Evolutionary conservation across 1,284 basidiomycete species (phyloP).

Genomic region (Mycena sp.): DNA sequence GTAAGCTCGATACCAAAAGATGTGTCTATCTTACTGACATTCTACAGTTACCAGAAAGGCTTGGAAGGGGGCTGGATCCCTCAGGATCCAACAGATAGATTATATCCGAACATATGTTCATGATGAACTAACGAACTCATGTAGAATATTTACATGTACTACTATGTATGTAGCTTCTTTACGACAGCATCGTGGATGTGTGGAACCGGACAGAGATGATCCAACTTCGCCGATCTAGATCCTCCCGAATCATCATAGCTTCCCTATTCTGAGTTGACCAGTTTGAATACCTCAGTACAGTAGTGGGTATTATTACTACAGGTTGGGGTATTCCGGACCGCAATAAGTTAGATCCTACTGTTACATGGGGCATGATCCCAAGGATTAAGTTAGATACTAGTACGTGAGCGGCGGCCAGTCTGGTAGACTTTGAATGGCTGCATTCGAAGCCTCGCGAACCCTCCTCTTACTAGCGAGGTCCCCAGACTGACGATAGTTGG

Average conservation of each 20-base stretch:
- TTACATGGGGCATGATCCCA: constrained; percentile 5
- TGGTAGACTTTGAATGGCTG: constrained; percentile 62
- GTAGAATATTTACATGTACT: constrained; percentile 18
- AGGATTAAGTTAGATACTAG: constrained; percentile 15
- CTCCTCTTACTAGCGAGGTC: constrained; percentile 64
- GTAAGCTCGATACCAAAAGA: neutral
- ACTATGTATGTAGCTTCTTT: constrained; percentile 2
- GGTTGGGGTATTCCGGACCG: no score
- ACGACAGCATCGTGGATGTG: no score
- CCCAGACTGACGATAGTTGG: constrained; percentile 65
- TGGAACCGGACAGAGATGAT: no score
- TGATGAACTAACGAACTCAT: constrained; percentile 18
- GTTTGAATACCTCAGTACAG: no score
- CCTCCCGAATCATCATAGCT: no score
- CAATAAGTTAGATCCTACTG: neutral
- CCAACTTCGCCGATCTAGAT: no score
- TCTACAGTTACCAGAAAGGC: constrained; percentile 72
- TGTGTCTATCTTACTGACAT: no score
- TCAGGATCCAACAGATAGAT: constrained; percentile 63
- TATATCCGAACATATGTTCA: constrained; percentile 68
- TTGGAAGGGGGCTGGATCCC: constrained; percentile 80
- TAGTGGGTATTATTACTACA: no score
- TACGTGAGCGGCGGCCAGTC: constrained; percentile 58
- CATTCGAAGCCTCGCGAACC: constrained; percentile 69
- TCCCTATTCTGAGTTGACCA: no score